Evolutionary conservation across 352 stramenopile species (phyloP).

Genomic region (Phytophthora idaei): DNA sequence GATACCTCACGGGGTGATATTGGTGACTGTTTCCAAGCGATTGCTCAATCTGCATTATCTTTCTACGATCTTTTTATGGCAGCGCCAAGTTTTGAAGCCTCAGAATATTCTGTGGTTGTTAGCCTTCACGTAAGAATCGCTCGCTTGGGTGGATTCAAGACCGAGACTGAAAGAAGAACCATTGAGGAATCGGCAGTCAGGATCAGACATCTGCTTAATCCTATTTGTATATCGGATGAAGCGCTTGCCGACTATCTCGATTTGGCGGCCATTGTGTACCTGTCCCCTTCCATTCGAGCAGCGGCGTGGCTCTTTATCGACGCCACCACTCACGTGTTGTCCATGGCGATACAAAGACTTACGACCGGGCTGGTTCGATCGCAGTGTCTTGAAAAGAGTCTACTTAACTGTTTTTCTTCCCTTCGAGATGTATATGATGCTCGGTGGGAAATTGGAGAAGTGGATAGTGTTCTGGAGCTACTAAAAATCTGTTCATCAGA

Average conservation of each 20-base stretch:
- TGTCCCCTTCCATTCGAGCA: constrained; percentile 16
- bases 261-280: constrained; percentile 3
- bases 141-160: constrained; percentile 4
- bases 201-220: constrained; percentile 14
- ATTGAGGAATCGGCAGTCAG: constrained; percentile 11
- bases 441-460: constrained; percentile 21
- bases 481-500: constrained; percentile 24
- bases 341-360: constrained; percentile 12
- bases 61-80: constrained; percentile 25
- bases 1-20: constrained; percentile 1
- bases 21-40: constrained; percentile 4
- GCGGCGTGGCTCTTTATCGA: constrained; percentile 25
- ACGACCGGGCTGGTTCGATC: constrained; percentile 14
- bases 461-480: constrained; percentile 18
- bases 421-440: constrained; percentile 4
- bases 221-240: constrained; percentile 28
- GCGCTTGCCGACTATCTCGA: constrained; percentile 27
- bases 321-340: constrained; percentile 4
- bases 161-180: constrained; percentile 2
- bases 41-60: constrained; percentile 23
- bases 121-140: constrained; percentile 27
- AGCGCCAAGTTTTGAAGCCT: constrained; percentile 16
- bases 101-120: constrained; percentile 25
- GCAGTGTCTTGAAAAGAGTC: constrained; percentile 20
- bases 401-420: constrained; percentile 21